Conservation (phyloP, 2,329 filamentous ascomycete species). For the Paecilomyces fulvus region DNA sequence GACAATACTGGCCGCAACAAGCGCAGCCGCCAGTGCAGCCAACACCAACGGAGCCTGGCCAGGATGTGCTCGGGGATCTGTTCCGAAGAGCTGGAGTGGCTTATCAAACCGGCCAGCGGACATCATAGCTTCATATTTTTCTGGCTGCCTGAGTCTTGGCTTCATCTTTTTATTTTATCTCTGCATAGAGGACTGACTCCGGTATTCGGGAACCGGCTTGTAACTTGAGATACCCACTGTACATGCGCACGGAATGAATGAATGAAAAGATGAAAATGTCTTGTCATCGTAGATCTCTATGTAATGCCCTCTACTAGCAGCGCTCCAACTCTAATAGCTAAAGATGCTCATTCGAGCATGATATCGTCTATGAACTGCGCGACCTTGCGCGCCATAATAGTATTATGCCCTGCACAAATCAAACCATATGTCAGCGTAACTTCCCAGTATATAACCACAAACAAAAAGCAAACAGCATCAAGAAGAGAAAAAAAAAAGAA, state of each 20-base stretch:
- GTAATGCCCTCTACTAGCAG: background rate
- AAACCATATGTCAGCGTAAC: background rate
- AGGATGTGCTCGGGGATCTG: slow-evolving; percentile 33
- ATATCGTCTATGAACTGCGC: background rate
- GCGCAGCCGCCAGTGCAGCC: slow-evolving; percentile 11
- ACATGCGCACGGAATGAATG: slow-evolving; percentile 7
- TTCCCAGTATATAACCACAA: background rate
- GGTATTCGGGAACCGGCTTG: slow-evolving; percentile 2
- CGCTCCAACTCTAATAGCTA: background rate
- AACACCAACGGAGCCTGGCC: slow-evolving; percentile 6
- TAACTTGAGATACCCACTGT: slow-evolving; percentile 17
- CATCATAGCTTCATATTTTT: background rate
- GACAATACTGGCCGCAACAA: slow-evolving; percentile 8
- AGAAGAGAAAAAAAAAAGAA: background rate
- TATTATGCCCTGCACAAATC: slow-evolving; percentile 1
- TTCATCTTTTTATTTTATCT: background rate
- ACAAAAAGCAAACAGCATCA: background rate
- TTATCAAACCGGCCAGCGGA: slow-evolving; percentile 15
- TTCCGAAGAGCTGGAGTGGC: slow-evolving; percentile 36
- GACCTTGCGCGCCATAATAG: slow-evolving; percentile 2
- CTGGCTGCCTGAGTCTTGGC: background rate
- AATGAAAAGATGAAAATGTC: background rate
- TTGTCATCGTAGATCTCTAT: slow-evolving; percentile 4
- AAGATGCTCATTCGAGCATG: background rate
- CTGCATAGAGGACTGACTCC: background rate